Percentiles rank a stretch among this genome's conserved stretches.
Evolutionary conservation across 805 yeast species (phyloP).

Genomic region (Suhomyces xylopsoci): DNA sequence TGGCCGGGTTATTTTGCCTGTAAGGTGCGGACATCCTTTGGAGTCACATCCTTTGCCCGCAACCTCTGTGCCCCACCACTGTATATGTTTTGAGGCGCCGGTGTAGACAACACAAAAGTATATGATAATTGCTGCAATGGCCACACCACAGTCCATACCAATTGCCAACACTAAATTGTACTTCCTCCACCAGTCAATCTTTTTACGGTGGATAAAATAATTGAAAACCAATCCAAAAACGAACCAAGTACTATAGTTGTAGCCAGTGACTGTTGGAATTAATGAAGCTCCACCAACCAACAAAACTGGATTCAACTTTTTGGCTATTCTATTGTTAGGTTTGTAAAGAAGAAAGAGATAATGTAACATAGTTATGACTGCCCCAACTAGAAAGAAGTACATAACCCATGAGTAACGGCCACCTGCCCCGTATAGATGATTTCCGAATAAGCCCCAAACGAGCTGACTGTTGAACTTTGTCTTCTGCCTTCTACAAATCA

Average conservation of each 20-base stretch:
- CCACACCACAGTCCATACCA: constrained; percentile 13
- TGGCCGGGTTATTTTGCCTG: neutral
- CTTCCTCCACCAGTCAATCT: constrained; percentile 5
- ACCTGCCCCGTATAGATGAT: neutral
- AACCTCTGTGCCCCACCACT: neutral
- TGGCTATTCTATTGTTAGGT: neutral
- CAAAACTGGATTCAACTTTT: neutral
- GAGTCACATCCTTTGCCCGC: neutral
- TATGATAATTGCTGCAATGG: constrained; percentile 37
- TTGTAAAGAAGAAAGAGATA: neutral
- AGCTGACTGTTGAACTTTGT: neutral
- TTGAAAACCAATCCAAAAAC: neutral
- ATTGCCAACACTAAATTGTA: constrained; percentile 12
- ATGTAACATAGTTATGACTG: neutral
- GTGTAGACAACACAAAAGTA: constrained; percentile 27
- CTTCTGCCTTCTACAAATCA: neutral
- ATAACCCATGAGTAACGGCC: neutral
- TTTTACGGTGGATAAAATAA: neutral
- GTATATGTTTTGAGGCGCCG: constrained; percentile 6
- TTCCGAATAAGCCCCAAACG: neutral
- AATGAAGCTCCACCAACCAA: neutral
- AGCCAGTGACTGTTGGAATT: neutral
- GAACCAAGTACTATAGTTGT: neutral
- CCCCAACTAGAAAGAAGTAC: neutral
- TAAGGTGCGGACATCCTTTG: neutral